Conservation (phyloP, 805 yeast species). For the Maudiozyma bulderi region DNA sequence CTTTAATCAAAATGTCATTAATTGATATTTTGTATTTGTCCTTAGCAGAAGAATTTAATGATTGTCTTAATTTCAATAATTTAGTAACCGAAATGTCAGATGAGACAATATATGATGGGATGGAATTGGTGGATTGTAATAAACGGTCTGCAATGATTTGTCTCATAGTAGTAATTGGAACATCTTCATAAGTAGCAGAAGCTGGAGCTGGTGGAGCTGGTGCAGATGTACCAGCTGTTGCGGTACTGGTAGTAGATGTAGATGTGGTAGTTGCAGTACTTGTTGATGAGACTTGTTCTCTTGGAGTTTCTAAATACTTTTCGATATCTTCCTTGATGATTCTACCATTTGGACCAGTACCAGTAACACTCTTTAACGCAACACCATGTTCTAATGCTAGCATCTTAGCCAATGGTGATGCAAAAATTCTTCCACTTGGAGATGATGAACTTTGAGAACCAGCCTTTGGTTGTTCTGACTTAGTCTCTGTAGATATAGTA, state of each 20-base stretch:
- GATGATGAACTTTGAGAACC: constrained; percentile 19
- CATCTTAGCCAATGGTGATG: constrained; percentile 91
- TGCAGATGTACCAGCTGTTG: constrained; percentile 27
- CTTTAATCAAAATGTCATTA: constrained; percentile 90
- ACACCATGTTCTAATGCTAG: constrained; percentile 89
- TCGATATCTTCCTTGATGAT: constrained; percentile 88
- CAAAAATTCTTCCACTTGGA: constrained; percentile 53
- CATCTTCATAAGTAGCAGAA: constrained; percentile 60
- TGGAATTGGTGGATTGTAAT: constrained; percentile 69
- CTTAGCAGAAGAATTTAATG: constrained; percentile 75
- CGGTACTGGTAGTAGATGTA: constrained; percentile 34
- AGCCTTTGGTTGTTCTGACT: background rate
- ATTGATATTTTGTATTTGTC: constrained; percentile 87
- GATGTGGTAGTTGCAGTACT: constrained; percentile 36
- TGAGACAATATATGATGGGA: constrained; percentile 89
- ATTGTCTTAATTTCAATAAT: constrained; percentile 81
- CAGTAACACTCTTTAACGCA: constrained; percentile 72
- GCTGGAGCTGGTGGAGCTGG: constrained; percentile 41
- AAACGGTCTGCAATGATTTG: constrained; percentile 86
- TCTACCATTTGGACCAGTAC: constrained; percentile 94
- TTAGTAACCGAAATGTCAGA: constrained; percentile 81
- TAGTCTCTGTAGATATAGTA: background rate
- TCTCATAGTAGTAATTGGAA: constrained; percentile 87
- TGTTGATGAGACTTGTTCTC: constrained; percentile 21
- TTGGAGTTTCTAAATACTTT: constrained; percentile 34